phyloP scores from a whole-genome alignment of 192 early-diverging fungal species.

The Helicostylum pulchrum region DNA sequence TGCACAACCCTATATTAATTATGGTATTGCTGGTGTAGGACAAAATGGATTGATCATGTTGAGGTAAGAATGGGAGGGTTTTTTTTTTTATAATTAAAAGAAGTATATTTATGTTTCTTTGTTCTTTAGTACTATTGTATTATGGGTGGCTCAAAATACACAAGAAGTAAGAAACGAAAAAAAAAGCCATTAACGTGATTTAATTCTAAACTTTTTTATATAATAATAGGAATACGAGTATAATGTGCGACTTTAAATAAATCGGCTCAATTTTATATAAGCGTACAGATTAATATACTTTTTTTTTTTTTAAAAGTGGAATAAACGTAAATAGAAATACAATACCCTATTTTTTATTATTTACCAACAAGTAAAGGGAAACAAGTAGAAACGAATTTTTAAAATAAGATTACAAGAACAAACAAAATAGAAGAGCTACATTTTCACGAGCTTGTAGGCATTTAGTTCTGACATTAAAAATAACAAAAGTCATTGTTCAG shows the following conservation, averaged over 20 bases:
- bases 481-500: no score
- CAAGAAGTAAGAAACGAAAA: conserved; percentile 19
- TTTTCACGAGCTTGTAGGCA: no score
- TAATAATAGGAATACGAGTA: conserved; percentile 19
- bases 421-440: no score
- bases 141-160: conserved; percentile 20
- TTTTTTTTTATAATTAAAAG: neutral
- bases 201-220: neutral
- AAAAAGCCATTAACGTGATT: neutral
- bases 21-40: conserved; percentile 18
- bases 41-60: conserved; percentile 21
- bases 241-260: conserved; percentile 1
- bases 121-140: conserved; percentile 10
- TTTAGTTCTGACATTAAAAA: no score
- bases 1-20: conserved; percentile 15
- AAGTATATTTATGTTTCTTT: no score
- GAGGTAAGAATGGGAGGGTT: conserved; percentile 4
- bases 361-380: neutral
- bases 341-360: neutral
- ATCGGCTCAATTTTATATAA: neutral
- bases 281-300: neutral
- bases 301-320: neutral
- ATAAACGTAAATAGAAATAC: neutral
- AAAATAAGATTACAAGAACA: no score
- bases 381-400: no score